A percentile compares a stretch with the other conserved stretches of the same genome.
phyloP scores from a whole-genome alignment of 306 rosid species.

The Sicyos edulis region DNA sequence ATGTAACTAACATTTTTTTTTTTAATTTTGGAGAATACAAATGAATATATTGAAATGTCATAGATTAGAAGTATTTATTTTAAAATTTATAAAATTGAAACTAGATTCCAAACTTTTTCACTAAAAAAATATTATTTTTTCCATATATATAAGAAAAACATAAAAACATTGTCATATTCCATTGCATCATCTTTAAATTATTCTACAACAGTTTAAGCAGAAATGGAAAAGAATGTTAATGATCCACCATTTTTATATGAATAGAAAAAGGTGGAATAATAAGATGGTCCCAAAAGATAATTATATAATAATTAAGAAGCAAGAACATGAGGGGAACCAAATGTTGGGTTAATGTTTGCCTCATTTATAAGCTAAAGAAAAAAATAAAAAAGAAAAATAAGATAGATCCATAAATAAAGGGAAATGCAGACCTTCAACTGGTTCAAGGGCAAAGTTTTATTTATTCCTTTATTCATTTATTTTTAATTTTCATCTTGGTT shows the following conservation, averaged over 20 bases:
- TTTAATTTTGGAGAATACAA: too few relatives aligned
- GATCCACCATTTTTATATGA: neutral
- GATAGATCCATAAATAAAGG: slow-evolving; percentile 18
- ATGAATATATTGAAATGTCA: too few relatives aligned
- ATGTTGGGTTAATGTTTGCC: slow-evolving; percentile 16
- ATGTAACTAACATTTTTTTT: too few relatives aligned
- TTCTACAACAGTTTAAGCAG: slow-evolving; percentile 1
- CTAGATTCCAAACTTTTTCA: too few relatives aligned
- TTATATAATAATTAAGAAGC: slow-evolving; percentile 8
- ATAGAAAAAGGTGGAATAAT: neutral
- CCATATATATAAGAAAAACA: neutral
- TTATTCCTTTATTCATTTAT: too few relatives aligned
- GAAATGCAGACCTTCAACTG: neutral
- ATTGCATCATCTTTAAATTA: neutral
- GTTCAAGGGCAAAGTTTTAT: neutral
- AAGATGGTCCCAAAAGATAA: neutral
- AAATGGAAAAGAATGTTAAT: neutral
- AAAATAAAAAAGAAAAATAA: neutral
- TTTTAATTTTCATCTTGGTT: too few relatives aligned
- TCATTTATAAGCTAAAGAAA: neutral
- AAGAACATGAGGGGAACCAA: slow-evolving; percentile 10
- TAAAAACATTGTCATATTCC: neutral
- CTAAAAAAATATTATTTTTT: too few relatives aligned
- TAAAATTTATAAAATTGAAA: too few relatives aligned
- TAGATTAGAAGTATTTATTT: too few relatives aligned